A percentile compares a stretch with the other conserved stretches of the same genome.
Evolutionary conservation across 345 rosid species (phyloP).

Genomic region (Tarenaya hassleriana): DNA sequence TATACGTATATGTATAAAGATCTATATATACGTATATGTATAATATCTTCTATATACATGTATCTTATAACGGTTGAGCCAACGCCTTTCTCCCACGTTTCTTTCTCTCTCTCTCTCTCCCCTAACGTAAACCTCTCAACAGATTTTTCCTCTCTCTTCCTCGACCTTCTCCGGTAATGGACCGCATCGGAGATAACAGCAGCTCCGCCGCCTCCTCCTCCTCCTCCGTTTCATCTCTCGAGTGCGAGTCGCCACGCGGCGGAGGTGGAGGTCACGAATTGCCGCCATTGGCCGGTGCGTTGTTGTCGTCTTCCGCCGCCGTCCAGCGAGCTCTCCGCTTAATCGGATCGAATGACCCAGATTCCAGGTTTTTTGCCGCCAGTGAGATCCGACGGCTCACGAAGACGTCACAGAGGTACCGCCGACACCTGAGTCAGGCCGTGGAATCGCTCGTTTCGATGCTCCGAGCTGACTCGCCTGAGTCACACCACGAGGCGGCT

Average conservation of each 20-base stretch:
- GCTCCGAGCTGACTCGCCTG: constrained; percentile 50
- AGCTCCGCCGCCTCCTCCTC: constrained; percentile 11
- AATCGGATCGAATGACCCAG: constrained; percentile 44
- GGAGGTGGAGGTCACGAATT: constrained; percentile 38
- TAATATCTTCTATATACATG: constrained; percentile 20
- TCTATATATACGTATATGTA: too few relatives aligned
- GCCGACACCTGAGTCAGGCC: constrained; percentile 70
- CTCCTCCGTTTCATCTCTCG: constrained; percentile 39
- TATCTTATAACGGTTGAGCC: constrained; percentile 48
- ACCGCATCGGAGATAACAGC: constrained; percentile 22
- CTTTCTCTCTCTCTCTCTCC: constrained; percentile 18
- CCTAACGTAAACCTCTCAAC: background rate
- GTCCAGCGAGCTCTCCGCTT: constrained; percentile 46
- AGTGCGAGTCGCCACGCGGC: constrained; percentile 48
- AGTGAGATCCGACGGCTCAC: constrained; percentile 87
- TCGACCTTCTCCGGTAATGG: constrained; percentile 19
- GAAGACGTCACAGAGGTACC: constrained; percentile 77
- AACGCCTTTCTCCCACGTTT: constrained; percentile 35
- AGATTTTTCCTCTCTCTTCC: constrained; percentile 19
- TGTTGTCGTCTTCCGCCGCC: constrained; percentile 37
- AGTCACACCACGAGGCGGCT: constrained; percentile 58
- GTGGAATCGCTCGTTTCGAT: constrained; percentile 71
- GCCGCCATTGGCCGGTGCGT: constrained; percentile 27
- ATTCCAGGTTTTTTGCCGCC: constrained; percentile 67
- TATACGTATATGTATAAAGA: background rate